Percentiles rank a stretch among this genome's conserved stretches.
phyloP scores from a whole-genome alignment of 2,329 filamentous ascomycete species.

The Verruconis gallopava region DNA sequence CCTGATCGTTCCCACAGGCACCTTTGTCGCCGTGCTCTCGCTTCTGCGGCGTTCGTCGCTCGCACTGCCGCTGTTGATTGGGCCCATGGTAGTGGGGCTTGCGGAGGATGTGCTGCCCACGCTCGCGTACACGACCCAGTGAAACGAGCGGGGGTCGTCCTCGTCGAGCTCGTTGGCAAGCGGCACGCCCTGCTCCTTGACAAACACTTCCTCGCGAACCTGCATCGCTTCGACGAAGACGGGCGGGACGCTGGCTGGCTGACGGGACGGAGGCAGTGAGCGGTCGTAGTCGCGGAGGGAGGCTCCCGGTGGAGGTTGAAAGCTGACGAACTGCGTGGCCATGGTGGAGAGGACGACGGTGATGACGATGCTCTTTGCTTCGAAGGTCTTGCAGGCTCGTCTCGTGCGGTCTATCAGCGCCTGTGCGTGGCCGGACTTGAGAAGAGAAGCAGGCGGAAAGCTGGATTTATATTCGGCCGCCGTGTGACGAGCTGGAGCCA shows the following conservation, averaged over 20 bases:
- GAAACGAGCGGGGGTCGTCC: constrained; percentile 67
- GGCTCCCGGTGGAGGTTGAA: constrained; percentile 23
- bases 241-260: constrained; percentile 27
- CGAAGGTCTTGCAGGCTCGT: too few species aligned
- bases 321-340: constrained; percentile 27
- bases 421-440: too few species aligned
- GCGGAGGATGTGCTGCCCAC: constrained; percentile 31
- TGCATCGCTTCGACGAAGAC: constrained; percentile 42
- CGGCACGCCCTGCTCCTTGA: constrained; percentile 42
- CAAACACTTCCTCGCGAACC: constrained; percentile 44
- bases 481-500: too few species aligned
- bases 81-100: constrained; percentile 16
- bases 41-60: constrained; percentile 22
- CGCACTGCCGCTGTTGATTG: constrained; percentile 20
- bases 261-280: constrained; percentile 20
- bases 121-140: constrained; percentile 76
- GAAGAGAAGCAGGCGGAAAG: too few species aligned
- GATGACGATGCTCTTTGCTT: too few species aligned
- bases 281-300: constrained; percentile 25
- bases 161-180: constrained; percentile 63
- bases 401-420: too few species aligned
- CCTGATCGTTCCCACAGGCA: constrained; percentile 62
- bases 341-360: too few species aligned
- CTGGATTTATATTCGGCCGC: too few species aligned
- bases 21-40: constrained; percentile 26